Evolutionary conservation across 208 protist species (phyloP), one percentile per base, ranked within the genome.

Genomic region (Acanthamoeba castellanii): DNA sequence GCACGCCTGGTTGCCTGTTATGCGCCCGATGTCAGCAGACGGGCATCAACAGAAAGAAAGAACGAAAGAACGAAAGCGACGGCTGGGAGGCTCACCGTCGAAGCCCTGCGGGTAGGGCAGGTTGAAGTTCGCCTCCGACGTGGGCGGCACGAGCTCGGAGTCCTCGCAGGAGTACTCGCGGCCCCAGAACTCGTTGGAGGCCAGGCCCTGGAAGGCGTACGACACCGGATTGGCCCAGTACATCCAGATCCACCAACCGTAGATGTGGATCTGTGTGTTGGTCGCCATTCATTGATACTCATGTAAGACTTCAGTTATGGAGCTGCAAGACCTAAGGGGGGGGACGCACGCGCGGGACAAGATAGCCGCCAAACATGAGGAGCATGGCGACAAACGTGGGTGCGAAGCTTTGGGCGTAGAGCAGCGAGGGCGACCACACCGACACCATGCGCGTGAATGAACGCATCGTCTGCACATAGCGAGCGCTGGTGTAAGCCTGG

Each of bases 311-410:
- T n/a, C n/a, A n/a, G n/a, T n/a, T n/a, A 66, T 66, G 13, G 13
- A 22, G 59, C n/a, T n/a, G n/a, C n/a, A n/a, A n/a, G n/a, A n/a
- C n/a, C n/a, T n/a, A n/a, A n/a, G n/a, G n/a, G n/a, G n/a, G n/a
- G n/a, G n/a, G n/a, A 87, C 50, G 45, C 7, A 87, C 91, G 32
- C 57, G 47, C 8, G 64, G 92, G 1, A 94, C 55, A n/a, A 94
- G 92, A 94, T 87, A 94, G 34, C 92, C 92, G 34, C 50, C 50
- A 8, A 94, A 89, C 47, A 94, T 42, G 18, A 94, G 45, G 1
- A 94, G 70, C 25, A 94, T 18, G 34, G 74, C 70, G 18, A 87
- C 32, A 5, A 84, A 64, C 0, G 92, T 87, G 25, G 92, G 92
- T 13, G 92, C 92, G 61, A 94, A 55, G 92, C 52, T 88, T 18